Base-by-base conservation (phyloP, 2,329 filamentous ascomycete genomes). In the Xylariaceae sp. region DNA sequence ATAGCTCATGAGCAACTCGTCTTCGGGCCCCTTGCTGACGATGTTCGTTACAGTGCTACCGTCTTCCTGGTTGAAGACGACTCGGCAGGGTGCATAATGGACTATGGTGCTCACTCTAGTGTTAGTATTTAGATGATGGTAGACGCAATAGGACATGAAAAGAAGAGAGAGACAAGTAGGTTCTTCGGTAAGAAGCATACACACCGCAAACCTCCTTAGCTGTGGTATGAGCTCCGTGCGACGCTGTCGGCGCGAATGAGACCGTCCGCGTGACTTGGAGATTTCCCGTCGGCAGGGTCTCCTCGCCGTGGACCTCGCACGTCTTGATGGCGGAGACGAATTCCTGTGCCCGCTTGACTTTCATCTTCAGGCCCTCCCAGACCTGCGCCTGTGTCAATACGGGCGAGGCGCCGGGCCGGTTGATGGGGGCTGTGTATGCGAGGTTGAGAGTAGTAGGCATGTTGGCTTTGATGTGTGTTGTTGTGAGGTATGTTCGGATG, bases 351-450 rank as follows among this genome's bases (percentile, higher is more conserved):
- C 47, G 52, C 2, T 56, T 57, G n/a, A 65, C 64, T 44, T 69
- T 68, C 50, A 61, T 58, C 55, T 63, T 49, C 6, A 70, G 60
- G 2, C 65, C 67, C 2, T 58, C 52, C 65, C 66, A 69, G 44
- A 66, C 51, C 38, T 69, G 66, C 0, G 53, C 19, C 32, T 56
- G 55, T 2, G 58, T 63, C 4, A 70, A 51, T 33, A 48, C 21
- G 0, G 64, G 64, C 11, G 52, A 36, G 11, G 50, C 55, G n/a
- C 58, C 60, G 5, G 51, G 27, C 2, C 64, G 62, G 55, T 70
- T 69, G 55, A 69, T 58, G 16, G 62, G 64, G 1, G 61, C 59
- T 3, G 64, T 68, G 52, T 65, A 67, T 36, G 61, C 59, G 33
- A 63, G 42, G 54, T 63, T 63, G 37, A 67, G 55, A 8, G 54